Evolutionary conservation across 805 yeast genomes (phyloP).

Genomic region (Candida yuanshanica): DNA sequence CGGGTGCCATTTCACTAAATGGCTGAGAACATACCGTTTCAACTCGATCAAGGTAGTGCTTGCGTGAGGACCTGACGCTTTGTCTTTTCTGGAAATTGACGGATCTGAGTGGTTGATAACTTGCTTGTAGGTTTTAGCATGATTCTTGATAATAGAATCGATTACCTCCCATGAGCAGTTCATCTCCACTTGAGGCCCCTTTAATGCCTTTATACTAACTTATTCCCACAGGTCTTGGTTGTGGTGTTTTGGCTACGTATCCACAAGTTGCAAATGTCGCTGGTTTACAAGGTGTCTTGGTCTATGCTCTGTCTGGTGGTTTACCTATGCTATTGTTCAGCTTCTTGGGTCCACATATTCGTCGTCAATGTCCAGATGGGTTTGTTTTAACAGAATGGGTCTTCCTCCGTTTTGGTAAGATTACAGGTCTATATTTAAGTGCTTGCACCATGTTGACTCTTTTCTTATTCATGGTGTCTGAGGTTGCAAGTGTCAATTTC

Average conservation of each 20-base stretch:
- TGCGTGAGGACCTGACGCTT: constrained; percentile 60
- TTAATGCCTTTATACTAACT: constrained; percentile 6
- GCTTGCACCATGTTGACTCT: constrained; percentile 80
- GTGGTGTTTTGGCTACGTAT: constrained; percentile 81
- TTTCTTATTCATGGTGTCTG: constrained; percentile 83
- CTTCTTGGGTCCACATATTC: constrained; percentile 71
- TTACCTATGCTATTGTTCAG: constrained; percentile 84
- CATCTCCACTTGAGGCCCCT: background rate
- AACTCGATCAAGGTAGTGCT: constrained; percentile 79
- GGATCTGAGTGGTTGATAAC: background rate
- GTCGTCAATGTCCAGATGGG: constrained; percentile 80
- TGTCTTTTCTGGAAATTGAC: constrained; percentile 7
- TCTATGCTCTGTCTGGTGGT: constrained; percentile 74
- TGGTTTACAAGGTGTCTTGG: constrained; percentile 83
- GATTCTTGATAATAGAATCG: too few relatives aligned
- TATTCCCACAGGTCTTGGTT: constrained; percentile 76
- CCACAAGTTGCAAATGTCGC: constrained; percentile 81
- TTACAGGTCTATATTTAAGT: constrained; percentile 70
- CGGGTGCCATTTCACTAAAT: constrained; percentile 14
- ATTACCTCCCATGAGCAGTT: background rate
- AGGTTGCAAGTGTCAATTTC: constrained; percentile 71
- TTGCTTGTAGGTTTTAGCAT: background rate
- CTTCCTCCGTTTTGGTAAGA: constrained; percentile 68
- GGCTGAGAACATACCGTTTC: constrained; percentile 73
- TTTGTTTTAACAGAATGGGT: constrained; percentile 94